Percentiles rank a stretch among this genome's conserved stretches.
Conservation (phyloP, 2,329 filamentous ascomycete genomes). For the Penicillium janthinellum region DNA sequence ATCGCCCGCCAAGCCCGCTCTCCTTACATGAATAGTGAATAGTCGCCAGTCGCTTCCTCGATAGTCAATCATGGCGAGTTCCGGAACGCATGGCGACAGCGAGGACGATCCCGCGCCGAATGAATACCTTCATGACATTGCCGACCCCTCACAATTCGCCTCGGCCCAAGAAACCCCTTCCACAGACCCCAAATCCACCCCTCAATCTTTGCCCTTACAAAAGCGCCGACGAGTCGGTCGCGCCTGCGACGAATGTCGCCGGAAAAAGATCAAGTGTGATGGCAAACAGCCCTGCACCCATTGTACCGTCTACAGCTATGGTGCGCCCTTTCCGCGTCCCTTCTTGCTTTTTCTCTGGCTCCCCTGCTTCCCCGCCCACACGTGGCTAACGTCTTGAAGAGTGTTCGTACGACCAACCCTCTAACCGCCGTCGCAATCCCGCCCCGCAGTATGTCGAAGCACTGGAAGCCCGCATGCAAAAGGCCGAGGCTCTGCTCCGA, state of each 20-base stretch:
- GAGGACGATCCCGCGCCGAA: slow-evolving; percentile 33
- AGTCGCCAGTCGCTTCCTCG: slow-evolving; percentile 6
- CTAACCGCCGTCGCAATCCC: slow-evolving; percentile 85
- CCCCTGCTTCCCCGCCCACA: not conserved
- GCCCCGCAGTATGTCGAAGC: slow-evolving; percentile 92
- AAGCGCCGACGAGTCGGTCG: slow-evolving; percentile 77
- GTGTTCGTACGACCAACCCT: slow-evolving; percentile 94
- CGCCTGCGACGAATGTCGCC: slow-evolving; percentile 78
- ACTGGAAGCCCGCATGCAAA: slow-evolving; percentile 77
- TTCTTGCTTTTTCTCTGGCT: not conserved
- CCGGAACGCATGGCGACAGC: slow-evolving; percentile 30
- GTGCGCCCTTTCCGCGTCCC: slow-evolving; percentile 54
- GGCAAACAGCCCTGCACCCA: slow-evolving; percentile 89
- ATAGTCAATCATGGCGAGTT: slow-evolving; percentile 30
- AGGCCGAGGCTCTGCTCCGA: slow-evolving; percentile 76
- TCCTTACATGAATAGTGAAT: slow-evolving; percentile 26
- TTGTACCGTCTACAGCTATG: slow-evolving; percentile 97
- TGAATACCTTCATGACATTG: slow-evolving; percentile 21
- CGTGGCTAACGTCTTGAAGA: slow-evolving; percentile 55
- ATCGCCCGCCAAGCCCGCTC: slow-evolving; percentile 24
- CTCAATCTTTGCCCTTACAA: slow-evolving; percentile 60
- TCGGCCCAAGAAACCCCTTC: slow-evolving; percentile 28
- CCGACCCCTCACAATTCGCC: slow-evolving; percentile 22
- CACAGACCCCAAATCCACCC: slow-evolving; percentile 31
- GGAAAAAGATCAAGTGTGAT: slow-evolving; percentile 87